Evolutionary conservation across 2,329 filamentous ascomycete species (phyloP).

Genomic region (Neocatenulostroma microsporum): DNA sequence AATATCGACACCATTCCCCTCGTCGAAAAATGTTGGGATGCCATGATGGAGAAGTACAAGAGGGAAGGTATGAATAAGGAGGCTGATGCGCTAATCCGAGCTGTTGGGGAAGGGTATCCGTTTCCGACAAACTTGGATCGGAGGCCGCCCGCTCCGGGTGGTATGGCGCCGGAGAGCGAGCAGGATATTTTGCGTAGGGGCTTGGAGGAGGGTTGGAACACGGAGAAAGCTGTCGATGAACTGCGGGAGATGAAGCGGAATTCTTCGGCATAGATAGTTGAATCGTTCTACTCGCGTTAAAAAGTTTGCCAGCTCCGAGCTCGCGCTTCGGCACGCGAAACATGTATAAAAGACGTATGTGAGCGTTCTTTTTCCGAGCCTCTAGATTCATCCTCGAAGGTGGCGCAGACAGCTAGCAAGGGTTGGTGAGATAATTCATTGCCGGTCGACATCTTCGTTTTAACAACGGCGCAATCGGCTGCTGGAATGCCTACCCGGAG

Average conservation of each 20-base stretch:
- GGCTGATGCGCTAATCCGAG: conserved; percentile 42
- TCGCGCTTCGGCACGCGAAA: too few relatives aligned
- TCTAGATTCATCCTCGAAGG: too few relatives aligned
- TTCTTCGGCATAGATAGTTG: conserved; percentile 18
- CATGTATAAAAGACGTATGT: too few relatives aligned
- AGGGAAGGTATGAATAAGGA: conserved; percentile 34
- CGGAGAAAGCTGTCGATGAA: conserved; percentile 31
- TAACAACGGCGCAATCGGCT: too few relatives aligned
- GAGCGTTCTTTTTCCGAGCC: too few relatives aligned
- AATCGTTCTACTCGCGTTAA: too few relatives aligned
- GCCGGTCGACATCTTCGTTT: too few relatives aligned
- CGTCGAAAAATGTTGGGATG: conserved; percentile 41
- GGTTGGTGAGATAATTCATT: too few relatives aligned
- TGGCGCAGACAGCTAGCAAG: too few relatives aligned
- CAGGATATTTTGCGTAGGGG: conserved; percentile 44
- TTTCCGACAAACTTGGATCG: conserved; percentile 56
- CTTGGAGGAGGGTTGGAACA: conserved; percentile 37
- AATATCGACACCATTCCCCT: conserved; percentile 46
- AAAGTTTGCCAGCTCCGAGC: too few relatives aligned
- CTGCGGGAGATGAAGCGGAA: conserved; percentile 20
- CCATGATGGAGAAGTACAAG: conserved; percentile 29
- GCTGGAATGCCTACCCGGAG: too few relatives aligned
- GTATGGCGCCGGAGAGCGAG: conserved; percentile 55
- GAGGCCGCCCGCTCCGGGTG: conserved; percentile 48
- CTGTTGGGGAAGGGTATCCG: conserved; percentile 52